Evolutionary conservation across 345 rosid genomes (phyloP).

Genomic region (Citrus unshiu): DNA sequence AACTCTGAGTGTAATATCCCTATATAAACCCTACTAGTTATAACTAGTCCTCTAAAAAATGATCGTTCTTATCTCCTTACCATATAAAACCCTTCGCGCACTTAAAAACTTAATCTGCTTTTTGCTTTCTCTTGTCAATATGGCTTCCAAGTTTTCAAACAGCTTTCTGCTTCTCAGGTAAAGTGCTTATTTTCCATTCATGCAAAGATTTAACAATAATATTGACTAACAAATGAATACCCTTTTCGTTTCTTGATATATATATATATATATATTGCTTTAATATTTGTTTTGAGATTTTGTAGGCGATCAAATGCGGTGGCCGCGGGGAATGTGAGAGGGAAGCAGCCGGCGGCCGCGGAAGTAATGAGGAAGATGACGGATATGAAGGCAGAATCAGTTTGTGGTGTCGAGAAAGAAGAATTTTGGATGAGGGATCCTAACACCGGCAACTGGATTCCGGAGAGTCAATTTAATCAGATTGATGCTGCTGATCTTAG

Average conservation of each 20-base stretch:
- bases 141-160: constrained; percentile 19
- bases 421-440: constrained; percentile 56
- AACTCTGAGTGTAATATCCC: not conserved
- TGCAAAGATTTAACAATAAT: too few relatives aligned
- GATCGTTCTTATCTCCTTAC: not conserved
- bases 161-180: constrained; percentile 22
- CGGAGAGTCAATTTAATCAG: constrained; percentile 38
- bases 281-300: not conserved
- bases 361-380: constrained; percentile 4
- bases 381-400: constrained; percentile 4
- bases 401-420: constrained; percentile 8
- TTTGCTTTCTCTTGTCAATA: not conserved
- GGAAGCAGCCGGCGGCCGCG: not conserved
- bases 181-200: not conserved
- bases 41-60: not conserved
- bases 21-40: not conserved
- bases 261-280: too few relatives aligned
- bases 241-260: too few relatives aligned
- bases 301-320: constrained; percentile 19
- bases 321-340: constrained; percentile 14
- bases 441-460: constrained; percentile 49
- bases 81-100: not conserved
- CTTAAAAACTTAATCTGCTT: not conserved
- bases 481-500: constrained; percentile 38
- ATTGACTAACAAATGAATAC: too few relatives aligned